A percentile compares a stretch with the other conserved stretches of the same genome.
Evolutionary conservation across 352 stramenopile genomes (phyloP).

Genomic region (Pythium aquatile): DNA sequence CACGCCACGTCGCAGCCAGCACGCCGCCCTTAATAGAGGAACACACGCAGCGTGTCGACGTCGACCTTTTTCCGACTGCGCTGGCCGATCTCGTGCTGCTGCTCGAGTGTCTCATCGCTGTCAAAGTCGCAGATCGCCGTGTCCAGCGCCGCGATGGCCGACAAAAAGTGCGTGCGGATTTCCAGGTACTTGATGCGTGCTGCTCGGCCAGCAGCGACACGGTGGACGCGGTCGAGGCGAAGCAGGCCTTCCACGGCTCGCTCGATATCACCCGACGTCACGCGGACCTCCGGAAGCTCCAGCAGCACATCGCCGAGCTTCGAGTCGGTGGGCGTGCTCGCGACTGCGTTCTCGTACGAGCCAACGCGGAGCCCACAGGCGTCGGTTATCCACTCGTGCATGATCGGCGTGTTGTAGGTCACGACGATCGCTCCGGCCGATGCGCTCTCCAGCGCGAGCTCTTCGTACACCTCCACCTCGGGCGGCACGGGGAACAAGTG

Average conservation of each 20-base stretch:
- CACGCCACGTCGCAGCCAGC: slow-evolving; percentile 4
- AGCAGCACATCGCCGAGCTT: slow-evolving; percentile 21
- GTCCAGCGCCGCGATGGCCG: slow-evolving; percentile 63
- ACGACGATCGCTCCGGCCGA: slow-evolving; percentile 57
- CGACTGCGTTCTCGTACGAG: slow-evolving; percentile 38
- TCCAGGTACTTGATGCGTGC: slow-evolving; percentile 58
- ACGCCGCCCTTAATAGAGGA: slow-evolving; percentile 42
- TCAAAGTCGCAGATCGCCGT: slow-evolving; percentile 54
- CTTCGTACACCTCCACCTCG: slow-evolving; percentile 52
- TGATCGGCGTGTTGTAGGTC: slow-evolving; percentile 69
- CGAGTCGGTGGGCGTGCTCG: not conserved
- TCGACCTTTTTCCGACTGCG: slow-evolving; percentile 53
- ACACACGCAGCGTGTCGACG: slow-evolving; percentile 58
- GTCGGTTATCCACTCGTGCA: slow-evolving; percentile 72
- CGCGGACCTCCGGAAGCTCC: slow-evolving; percentile 45
- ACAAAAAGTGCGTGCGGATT: slow-evolving; percentile 67
- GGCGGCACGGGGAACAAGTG: slow-evolving; percentile 65
- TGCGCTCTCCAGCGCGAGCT: slow-evolving; percentile 51
- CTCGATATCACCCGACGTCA: slow-evolving; percentile 56
- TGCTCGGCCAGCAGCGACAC: slow-evolving; percentile 50
- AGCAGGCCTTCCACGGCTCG: slow-evolving; percentile 44
- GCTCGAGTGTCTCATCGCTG: slow-evolving; percentile 44
- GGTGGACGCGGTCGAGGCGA: slow-evolving; percentile 48
- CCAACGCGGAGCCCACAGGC: slow-evolving; percentile 52
- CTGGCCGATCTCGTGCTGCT: slow-evolving; percentile 55